Percentiles rank a stretch among this genome's conserved stretches.
phyloP scores from a whole-genome alignment of 2,329 filamentous ascomycete species.

The Xylaria hypoxylon region DNA sequence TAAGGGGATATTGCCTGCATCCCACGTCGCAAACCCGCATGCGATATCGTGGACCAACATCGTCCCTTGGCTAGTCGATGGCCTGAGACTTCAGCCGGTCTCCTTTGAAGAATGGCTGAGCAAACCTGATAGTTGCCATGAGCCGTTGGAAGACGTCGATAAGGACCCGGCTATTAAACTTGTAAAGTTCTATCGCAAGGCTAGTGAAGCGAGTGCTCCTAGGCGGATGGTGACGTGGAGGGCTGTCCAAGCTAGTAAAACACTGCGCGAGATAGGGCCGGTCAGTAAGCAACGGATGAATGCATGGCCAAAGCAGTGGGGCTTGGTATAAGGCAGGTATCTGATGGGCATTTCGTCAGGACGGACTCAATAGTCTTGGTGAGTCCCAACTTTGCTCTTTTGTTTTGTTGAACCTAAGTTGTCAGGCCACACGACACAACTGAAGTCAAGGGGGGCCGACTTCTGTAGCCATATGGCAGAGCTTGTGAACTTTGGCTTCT shows the following conservation, averaged over 20 bases:
- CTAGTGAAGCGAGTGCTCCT: background rate
- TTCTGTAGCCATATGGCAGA: too few relatives aligned
- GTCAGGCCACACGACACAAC: too few relatives aligned
- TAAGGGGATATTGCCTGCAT: conserved; percentile 1
- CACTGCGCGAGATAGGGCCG: conserved; percentile 10
- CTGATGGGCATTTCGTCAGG: background rate
- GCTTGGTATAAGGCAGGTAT: conserved; percentile 2
- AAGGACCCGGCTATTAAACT: conserved; percentile 15
- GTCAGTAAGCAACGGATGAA: conserved; percentile 17
- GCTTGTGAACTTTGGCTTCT: too few relatives aligned
- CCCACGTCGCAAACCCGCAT: conserved; percentile 15
- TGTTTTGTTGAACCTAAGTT: too few relatives aligned
- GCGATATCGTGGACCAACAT: conserved; percentile 17
- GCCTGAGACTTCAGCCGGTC: background rate
- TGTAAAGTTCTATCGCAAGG: conserved; percentile 12
- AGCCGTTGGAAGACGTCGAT: conserved; percentile 15
- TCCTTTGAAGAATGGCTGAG: conserved; percentile 12
- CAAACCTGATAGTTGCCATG: conserved; percentile 3
- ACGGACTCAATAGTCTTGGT: background rate
- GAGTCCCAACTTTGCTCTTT: too few relatives aligned
- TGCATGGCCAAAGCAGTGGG: conserved; percentile 15
- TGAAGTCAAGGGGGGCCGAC: too few relatives aligned
- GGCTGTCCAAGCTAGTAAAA: conserved; percentile 16
- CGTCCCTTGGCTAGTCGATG: conserved; percentile 4
- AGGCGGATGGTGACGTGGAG: conserved; percentile 26